A percentile compares a stretch with the other conserved stretches of the same genome.
These are phyloP conservation scores for Suhomyces faveliae DNA, from an alignment of 805 yeast genomes.

Conservation along the genomic window DNA sequence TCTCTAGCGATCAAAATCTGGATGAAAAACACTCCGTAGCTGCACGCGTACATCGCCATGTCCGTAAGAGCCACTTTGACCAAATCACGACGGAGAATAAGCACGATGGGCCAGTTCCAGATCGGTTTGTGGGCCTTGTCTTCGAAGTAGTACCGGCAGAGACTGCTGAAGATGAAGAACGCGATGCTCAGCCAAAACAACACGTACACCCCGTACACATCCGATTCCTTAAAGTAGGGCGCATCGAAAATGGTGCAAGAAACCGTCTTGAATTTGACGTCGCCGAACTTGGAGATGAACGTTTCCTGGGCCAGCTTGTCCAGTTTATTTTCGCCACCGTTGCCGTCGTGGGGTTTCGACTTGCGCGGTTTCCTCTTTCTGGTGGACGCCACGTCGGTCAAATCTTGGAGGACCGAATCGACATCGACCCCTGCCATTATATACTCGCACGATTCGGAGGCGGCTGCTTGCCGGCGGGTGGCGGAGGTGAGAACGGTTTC, in stretches of 20 bases:
- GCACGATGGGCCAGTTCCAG: slow-evolving; percentile 53
- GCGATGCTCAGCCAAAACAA: slow-evolving; percentile 73
- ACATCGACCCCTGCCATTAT: not conserved
- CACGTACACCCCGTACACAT: slow-evolving; percentile 78
- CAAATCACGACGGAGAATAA: slow-evolving; percentile 59
- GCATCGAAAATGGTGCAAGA: slow-evolving; percentile 55
- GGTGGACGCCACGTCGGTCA: not conserved
- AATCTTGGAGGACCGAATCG: not conserved
- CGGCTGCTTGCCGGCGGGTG: no score
- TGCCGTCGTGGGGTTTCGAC: not conserved
- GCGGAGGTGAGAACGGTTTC: no score
- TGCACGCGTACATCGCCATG: slow-evolving; percentile 64
- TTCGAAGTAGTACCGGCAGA: slow-evolving; percentile 51
- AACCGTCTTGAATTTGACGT: slow-evolving; percentile 44
- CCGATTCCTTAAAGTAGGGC: slow-evolving; percentile 40
- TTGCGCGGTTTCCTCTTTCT: not conserved
- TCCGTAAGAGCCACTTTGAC: slow-evolving; percentile 72
- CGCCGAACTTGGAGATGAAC: slow-evolving; percentile 53
- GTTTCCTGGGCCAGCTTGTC: slow-evolving; percentile 6
- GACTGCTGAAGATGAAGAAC: slow-evolving; percentile 50
- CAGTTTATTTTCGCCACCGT: no score
- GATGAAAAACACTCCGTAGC: slow-evolving; percentile 57
- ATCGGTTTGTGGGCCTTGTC: slow-evolving; percentile 45
- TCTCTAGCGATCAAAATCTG: slow-evolving; percentile 53
- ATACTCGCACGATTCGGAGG: not conserved